phyloP scores from a whole-genome alignment of 1,139 yeast genomes.

The Blastobotrys aristatus region DNA sequence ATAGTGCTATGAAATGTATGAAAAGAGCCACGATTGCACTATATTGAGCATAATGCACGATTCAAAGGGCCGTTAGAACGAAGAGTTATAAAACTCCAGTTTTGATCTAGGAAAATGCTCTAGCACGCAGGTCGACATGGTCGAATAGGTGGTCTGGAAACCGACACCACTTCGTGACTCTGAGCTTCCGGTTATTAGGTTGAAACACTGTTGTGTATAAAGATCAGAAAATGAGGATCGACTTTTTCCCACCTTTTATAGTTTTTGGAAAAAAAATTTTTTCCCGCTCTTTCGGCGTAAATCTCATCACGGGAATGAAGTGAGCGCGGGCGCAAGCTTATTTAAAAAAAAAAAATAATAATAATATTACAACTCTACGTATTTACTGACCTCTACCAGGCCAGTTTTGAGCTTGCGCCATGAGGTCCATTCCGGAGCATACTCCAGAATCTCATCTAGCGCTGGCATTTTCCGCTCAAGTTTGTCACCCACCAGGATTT shows the following conservation, averaged over 20 bases:
- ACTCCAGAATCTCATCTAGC: slow-evolving; percentile 58
- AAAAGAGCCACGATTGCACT: slow-evolving; percentile 25
- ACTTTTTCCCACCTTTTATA: no score
- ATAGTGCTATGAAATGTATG: slow-evolving; percentile 19
- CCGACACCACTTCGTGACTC: slow-evolving; percentile 15
- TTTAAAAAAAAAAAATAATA: background rate
- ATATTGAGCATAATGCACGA: slow-evolving; percentile 18
- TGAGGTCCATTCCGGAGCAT: slow-evolving; percentile 57
- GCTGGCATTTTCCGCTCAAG: slow-evolving; percentile 54
- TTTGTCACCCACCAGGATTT: slow-evolving; percentile 32
- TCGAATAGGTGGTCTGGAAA: slow-evolving; percentile 12
- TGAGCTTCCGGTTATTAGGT: no score
- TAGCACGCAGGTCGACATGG: slow-evolving; percentile 14
- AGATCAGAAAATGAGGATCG: no score
- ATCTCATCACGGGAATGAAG: no score
- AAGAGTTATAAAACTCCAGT: background rate
- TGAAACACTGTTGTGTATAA: no score
- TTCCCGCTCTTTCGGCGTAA: no score
- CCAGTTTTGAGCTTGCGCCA: slow-evolving; percentile 68
- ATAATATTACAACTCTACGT: slow-evolving; percentile 42
- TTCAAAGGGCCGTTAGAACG: slow-evolving; percentile 25
- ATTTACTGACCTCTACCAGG: slow-evolving; percentile 48
- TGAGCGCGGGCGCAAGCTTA: no score
- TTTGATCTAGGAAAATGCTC: slow-evolving; percentile 12
- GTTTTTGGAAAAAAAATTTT: no score